Base-by-base conservation (phyloP, 169 alveolate genomes). In the Eimeria acervulina region DNA sequence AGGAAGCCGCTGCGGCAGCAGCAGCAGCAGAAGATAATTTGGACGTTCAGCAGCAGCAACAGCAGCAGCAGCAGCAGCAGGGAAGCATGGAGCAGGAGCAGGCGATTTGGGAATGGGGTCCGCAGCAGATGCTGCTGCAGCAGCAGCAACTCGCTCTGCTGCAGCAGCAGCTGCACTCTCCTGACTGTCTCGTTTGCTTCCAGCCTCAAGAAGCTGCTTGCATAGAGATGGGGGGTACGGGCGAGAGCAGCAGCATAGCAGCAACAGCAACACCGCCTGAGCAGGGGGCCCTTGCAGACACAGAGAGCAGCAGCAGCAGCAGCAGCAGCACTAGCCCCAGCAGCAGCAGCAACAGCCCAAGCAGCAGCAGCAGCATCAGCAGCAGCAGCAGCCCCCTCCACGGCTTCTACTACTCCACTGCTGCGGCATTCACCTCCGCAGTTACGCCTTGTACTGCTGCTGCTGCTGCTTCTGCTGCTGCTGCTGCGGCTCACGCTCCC, bases 171-270 rank as follows among this genome's bases (percentile, higher is more conserved):
- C 40, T 83, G 12, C 74, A 52, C 91, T 44, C 68, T 8, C 91
- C 91, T 23, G 74, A 83, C 8, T 31, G 63, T 15, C 74, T 83
- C 51, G 72, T 47, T 13, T n/a, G 72, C 72, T 47, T 44, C 91
- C 74, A 83, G 91, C 91, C 68, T 2, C 91, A 83, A 52, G 91
- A 83, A 17, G 47, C 59, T 7, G 87, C 87, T 38, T 76, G 87
- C 87, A 76, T 8, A 8, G 36, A 40, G 52, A 76, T 44, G 31
- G 87, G 63, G 28, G 87, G 87, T 1, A 76, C 87, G 1, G 87
- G 87, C 10, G 87, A 83, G 44, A 52, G 91, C 70, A 83, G 91
- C 42, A n/a, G 91, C 91, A 76, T n/a, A n/a, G 91, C 74, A 38
- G 61, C 87, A 76, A 17, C 44, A 76, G n/a, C 61, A 76, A 33